Evolutionary conservation across 768 basidiomycete genomes (phyloP), one percentile per base, ranked within the genome.

Genomic region (Postia placenta): DNA sequence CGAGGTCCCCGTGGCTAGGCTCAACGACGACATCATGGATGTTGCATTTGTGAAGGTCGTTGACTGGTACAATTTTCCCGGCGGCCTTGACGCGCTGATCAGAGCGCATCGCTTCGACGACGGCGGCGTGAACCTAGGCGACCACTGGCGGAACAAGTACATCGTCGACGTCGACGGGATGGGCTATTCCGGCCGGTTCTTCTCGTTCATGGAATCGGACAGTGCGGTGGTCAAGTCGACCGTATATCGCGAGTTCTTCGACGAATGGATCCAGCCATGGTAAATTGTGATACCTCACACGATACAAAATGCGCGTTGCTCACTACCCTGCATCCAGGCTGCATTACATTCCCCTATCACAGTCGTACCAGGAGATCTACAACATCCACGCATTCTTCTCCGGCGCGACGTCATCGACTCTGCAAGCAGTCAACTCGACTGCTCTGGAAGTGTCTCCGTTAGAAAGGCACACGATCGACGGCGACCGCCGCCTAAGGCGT

Each of bases 331-430:
- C 39, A 44, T 30, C 4, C 50, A 92, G 92, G 94, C 74, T 97
- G 22, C 95, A 99, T 68, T 99, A 80, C 62, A 94, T 99, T 56
- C 95, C 95, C 0, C 68, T 99, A 27, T 92, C 92, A 0, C 74
- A 85, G 35, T 75, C 83, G 3, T 97, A 97, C 67, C 69, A 76
- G 39, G 95, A 99, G 67, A 82, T 99, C 45, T 96, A 98, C 71
- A 94, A 97, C 62, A 79, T 97, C 48, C 81, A 89, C 59, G 79
- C 91, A 2, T 99, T 85, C 73, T 98, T 97, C 72, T 92, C 90
- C 0, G 94, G 95, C 0, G 80, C 89, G 1, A 75, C 89, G 0
- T 61, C 72, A 11, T 71, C 83, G 2, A 78, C 82, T 33, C 66
- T 87, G 9, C 64, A 71, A 25, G 69, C 72, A 0, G 72, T 73